phyloP scores from a whole-genome alignment of 371 early-diverging fungal genomes.

The Batkoa obscura region DNA sequence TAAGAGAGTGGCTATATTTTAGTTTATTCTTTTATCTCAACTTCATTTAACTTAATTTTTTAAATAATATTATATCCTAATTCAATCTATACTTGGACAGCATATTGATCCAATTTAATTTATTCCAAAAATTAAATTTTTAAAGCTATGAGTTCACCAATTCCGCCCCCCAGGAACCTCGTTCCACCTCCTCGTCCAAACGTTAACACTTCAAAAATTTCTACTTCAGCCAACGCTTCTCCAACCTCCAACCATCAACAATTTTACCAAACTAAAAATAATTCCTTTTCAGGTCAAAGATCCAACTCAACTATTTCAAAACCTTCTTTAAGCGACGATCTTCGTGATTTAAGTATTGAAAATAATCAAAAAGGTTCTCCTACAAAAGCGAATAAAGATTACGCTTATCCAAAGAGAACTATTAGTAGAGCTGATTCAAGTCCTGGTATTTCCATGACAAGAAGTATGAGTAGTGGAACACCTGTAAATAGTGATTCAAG shows the following conservation, averaged over 20 bases:
- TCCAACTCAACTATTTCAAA: background rate
- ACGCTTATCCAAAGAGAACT: background rate
- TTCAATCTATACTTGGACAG: too few species aligned
- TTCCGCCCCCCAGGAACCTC: slow-evolving; percentile 1
- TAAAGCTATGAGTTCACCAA: slow-evolving; percentile 8
- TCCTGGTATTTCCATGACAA: slow-evolving; percentile 1
- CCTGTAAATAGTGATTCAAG: background rate
- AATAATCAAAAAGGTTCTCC: background rate
- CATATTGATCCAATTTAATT: too few species aligned
- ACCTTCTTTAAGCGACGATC: background rate
- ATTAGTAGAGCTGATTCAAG: background rate
- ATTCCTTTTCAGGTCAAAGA: background rate
- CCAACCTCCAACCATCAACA: slow-evolving; percentile 1
- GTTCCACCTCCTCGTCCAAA: slow-evolving; percentile 6
- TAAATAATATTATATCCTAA: too few species aligned
- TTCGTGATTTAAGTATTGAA: background rate
- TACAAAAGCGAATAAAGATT: background rate
- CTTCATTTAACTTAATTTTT: too few species aligned
- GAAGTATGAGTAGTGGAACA: slow-evolving; percentile 3
- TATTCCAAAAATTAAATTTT: too few species aligned
- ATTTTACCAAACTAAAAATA: too few species aligned
- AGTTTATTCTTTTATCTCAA: too few species aligned
- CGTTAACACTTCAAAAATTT: slow-evolving; percentile 4
- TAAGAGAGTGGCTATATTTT: too few species aligned
- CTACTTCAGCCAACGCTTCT: slow-evolving; percentile 4